phyloP scores from a whole-genome alignment of 768 basidiomycete genomes.

The Dictyophora rubrovolvata region DNA sequence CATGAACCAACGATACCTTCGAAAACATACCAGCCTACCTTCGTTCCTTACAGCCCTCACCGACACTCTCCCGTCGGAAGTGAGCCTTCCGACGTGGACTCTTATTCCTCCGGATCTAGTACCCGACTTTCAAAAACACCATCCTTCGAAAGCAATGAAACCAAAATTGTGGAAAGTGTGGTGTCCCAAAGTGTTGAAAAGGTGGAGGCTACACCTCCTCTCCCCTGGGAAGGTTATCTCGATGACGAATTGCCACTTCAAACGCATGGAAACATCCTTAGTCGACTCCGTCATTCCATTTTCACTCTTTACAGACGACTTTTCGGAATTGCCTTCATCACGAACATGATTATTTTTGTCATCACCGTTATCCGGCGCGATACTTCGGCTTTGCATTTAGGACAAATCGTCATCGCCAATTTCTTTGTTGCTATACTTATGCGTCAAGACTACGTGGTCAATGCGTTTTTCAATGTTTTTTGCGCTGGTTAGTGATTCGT shows the following conservation, averaged over 20 bases:
- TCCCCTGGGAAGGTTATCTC: conserved; percentile 41
- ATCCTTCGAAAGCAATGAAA: background rate
- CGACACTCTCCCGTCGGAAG: background rate
- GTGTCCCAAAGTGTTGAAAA: background rate
- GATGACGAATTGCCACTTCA: conserved; percentile 43
- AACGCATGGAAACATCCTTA: conserved; percentile 33
- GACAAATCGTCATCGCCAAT: conserved; percentile 36
- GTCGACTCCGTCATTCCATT: conserved; percentile 45
- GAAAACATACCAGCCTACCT: background rate
- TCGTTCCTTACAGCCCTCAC: background rate
- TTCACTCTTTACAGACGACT: conserved; percentile 47
- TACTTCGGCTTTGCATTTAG: conserved; percentile 28
- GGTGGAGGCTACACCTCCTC: background rate
- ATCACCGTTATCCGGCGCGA: conserved; percentile 25
- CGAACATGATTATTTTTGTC: conserved; percentile 41
- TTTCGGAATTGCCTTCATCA: conserved; percentile 42
- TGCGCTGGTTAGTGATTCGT: conserved; percentile 19
- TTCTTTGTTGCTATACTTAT: conserved; percentile 38
- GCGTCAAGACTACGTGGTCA: conserved; percentile 50
- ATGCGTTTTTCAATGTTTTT: conserved; percentile 43
- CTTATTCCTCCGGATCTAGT: background rate
- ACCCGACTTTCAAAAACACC: conserved; percentile 1
- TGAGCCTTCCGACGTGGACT: background rate
- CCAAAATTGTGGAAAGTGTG: background rate
- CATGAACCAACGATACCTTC: background rate